Conservation (phyloP, 192 early-diverging fungal species). For the Coemansia sp. region DNA sequence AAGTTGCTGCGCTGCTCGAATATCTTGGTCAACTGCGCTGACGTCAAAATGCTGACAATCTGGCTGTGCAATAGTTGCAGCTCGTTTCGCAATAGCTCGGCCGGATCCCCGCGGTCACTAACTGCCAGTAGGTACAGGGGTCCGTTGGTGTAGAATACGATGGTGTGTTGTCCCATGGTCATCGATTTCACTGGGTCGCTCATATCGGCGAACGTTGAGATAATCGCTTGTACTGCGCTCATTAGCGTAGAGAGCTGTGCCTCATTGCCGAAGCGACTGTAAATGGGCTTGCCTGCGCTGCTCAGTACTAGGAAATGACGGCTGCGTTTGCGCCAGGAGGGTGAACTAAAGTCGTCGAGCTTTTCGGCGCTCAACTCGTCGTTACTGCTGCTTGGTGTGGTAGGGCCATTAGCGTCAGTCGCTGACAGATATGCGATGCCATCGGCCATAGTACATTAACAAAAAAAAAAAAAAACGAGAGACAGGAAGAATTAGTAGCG, state of each 20-base stretch:
- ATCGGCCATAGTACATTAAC: slow-evolving; percentile 2
- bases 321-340: slow-evolving; percentile 38
- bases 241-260: slow-evolving; percentile 80
- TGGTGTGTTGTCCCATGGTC: slow-evolving; percentile 64
- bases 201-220: slow-evolving; percentile 80
- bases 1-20: slow-evolving; percentile 85
- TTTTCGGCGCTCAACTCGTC: slow-evolving; percentile 24
- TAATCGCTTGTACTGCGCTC: slow-evolving; percentile 87
- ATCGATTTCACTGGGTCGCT: slow-evolving; percentile 72
- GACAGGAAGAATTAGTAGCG: not conserved
- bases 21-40: slow-evolving; percentile 75
- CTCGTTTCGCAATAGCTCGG: slow-evolving; percentile 74
- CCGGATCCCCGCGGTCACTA: slow-evolving; percentile 76
- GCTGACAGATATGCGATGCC: not conserved
- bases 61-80: slow-evolving; percentile 78
- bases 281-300: slow-evolving; percentile 94
- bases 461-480: not conserved
- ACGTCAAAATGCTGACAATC: slow-evolving; percentile 81
- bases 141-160: slow-evolving; percentile 79
- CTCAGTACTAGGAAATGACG: slow-evolving; percentile 94
- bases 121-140: slow-evolving; percentile 87
- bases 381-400: not conserved
- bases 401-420: not conserved
- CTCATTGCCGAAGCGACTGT: slow-evolving; percentile 90
- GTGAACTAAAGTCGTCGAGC: slow-evolving; percentile 43